phyloP scores from a whole-genome alignment of 2,329 filamentous ascomycete species.

The Alternaria viburni region DNA sequence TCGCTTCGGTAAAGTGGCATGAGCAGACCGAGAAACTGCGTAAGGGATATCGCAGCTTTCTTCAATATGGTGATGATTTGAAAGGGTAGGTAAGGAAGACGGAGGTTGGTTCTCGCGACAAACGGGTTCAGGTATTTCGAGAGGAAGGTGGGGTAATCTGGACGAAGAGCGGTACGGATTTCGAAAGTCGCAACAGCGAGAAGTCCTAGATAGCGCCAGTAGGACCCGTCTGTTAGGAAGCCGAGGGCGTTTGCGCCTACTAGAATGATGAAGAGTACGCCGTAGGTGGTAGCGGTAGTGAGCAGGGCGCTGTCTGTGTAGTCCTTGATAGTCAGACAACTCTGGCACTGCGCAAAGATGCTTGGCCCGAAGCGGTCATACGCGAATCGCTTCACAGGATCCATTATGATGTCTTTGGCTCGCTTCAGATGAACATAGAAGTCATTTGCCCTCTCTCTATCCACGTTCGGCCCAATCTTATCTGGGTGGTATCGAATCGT shows the following conservation, averaged over 20 bases:
- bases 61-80: conserved; percentile 79
- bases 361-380: conserved; percentile 84
- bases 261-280: conserved; percentile 34
- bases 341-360: conserved; percentile 59
- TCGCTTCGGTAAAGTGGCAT: conserved; percentile 45
- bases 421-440: conserved; percentile 84
- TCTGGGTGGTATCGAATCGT: conserved; percentile 78
- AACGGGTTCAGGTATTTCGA: conserved; percentile 57
- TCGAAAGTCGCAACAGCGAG: conserved; percentile 64
- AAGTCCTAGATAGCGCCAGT: conserved; percentile 60
- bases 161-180: conserved; percentile 62
- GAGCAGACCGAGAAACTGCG: conserved; percentile 44
- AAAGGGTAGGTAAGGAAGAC: conserved; percentile 78
- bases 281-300: conserved; percentile 33
- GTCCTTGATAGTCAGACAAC: conserved; percentile 73
- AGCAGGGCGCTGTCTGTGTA: conserved; percentile 70
- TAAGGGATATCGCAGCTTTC: conserved; percentile 74
- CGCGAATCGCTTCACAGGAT: conserved; percentile 76
- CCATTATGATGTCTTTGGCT: conserved; percentile 84
- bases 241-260: conserved; percentile 44
- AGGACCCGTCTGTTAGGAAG: conserved; percentile 42
- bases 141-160: conserved; percentile 53
- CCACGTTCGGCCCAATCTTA: conserved; percentile 62
- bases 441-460: conserved; percentile 42
- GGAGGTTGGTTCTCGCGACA: conserved; percentile 49